These are phyloP conservation scores for Myriosclerotinia scirpicola DNA, from an alignment of 2,329 filamentous ascomycete genomes.

Conservation along the genomic window DNA sequence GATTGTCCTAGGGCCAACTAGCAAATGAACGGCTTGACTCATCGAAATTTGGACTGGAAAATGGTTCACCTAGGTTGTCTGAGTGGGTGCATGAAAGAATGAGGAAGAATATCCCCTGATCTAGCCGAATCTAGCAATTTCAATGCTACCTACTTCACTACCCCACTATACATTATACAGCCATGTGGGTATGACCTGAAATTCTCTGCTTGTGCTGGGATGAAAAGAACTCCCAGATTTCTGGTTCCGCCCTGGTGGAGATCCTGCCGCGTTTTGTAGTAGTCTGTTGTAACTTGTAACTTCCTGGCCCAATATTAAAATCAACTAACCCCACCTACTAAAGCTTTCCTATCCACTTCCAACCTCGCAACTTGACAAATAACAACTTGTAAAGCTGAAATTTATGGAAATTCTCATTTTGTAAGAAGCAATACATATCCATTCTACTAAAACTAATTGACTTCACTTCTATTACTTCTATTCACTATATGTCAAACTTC, in stretches of 20 bases:
- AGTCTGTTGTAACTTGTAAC: too few relatives aligned
- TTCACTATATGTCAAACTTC: neutral
- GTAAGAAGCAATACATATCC: neutral
- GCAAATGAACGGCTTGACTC: too few relatives aligned
- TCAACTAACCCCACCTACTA: neutral
- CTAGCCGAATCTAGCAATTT: conserved; percentile 4
- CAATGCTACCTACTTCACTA: neutral
- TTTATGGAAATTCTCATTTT: neutral
- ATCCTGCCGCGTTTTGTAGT: neutral
- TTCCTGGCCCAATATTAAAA: neutral
- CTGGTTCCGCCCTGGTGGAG: neutral
- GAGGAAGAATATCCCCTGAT: conserved; percentile 5
- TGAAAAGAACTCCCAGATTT: neutral
- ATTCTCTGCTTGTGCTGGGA: neutral
- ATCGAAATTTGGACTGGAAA: too few relatives aligned
- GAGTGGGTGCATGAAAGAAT: too few relatives aligned
- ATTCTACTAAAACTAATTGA: too few relatives aligned
- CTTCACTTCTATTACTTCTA: too few relatives aligned
- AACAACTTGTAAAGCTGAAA: neutral
- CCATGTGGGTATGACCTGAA: neutral
- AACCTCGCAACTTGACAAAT: too few relatives aligned
- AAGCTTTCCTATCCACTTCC: neutral
- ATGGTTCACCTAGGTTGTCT: too few relatives aligned
- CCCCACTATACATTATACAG: neutral
- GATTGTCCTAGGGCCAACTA: too few relatives aligned